Evolutionary conservation across 129 eudicot genomes (phyloP).

Genomic region (Rutidosis leptorrhynchoides): DNA sequence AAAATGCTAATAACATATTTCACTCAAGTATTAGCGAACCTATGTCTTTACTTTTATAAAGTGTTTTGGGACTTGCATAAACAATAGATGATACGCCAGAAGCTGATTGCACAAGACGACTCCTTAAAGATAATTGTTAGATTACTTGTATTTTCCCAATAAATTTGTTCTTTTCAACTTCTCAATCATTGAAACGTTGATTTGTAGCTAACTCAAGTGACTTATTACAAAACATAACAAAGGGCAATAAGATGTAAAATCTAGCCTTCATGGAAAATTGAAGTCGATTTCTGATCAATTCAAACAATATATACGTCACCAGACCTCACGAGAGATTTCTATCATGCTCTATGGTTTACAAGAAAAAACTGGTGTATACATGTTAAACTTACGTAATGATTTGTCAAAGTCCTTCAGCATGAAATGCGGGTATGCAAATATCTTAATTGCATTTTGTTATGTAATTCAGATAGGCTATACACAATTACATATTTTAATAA

Average conservation of each 20-base stretch:
- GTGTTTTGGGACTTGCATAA: slow-evolving; percentile 7
- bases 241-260: slow-evolving; percentile 74
- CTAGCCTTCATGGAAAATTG: slow-evolving; percentile 48
- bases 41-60: slow-evolving; percentile 3
- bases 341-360: slow-evolving; percentile 50
- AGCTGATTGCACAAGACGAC: slow-evolving; percentile 52
- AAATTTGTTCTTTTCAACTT: slow-evolving; percentile 8
- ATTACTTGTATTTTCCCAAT: slow-evolving; percentile 16
- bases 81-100: slow-evolving; percentile 50
- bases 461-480: neutral
- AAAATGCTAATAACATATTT: neutral
- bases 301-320: slow-evolving; percentile 38
- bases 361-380: slow-evolving; percentile 44
- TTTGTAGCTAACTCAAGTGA: slow-evolving; percentile 22
- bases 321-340: slow-evolving; percentile 44
- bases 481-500: neutral
- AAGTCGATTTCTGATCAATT: slow-evolving; percentile 54
- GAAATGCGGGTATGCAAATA: slow-evolving; percentile 66
- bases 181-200: neutral
- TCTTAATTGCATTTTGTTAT: slow-evolving; percentile 10
- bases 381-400: slow-evolving; percentile 42
- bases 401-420: slow-evolving; percentile 46
- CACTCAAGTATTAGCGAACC: neutral
- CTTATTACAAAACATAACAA: slow-evolving; percentile 50
- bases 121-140: slow-evolving; percentile 67